A percentile compares a stretch with the other conserved stretches of the same genome.
Conservation (phyloP, 2,329 filamentous ascomycete species). For the Xylaria sp. region DNA sequence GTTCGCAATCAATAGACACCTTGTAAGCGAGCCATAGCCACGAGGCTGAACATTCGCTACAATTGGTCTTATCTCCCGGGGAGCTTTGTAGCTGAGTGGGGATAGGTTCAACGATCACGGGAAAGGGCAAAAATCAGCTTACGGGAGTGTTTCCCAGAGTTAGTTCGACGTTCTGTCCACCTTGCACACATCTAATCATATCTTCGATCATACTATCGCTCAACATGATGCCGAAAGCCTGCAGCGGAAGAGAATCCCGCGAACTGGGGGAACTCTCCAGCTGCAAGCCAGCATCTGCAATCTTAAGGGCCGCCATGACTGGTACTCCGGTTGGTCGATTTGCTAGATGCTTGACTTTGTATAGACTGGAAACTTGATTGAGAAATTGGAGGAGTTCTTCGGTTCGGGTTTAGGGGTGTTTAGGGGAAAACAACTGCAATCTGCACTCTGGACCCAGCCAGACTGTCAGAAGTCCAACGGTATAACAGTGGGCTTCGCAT, state of each 20-base stretch:
- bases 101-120: conserved; percentile 27
- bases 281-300: conserved; percentile 67
- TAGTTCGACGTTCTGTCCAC: conserved; percentile 66
- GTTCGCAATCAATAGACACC: neutral
- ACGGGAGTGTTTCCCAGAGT: conserved; percentile 68
- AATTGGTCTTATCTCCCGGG: neutral
- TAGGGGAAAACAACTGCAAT: conserved; percentile 43
- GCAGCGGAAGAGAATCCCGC: conserved; percentile 58
- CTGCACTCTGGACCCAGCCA: conserved; percentile 47
- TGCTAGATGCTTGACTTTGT: conserved; percentile 18
- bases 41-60: neutral
- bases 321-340: conserved; percentile 30
- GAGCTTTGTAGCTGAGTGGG: conserved; percentile 28
- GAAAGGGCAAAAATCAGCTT: conserved; percentile 52
- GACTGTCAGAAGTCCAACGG: conserved; percentile 49
- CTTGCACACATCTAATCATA: conserved; percentile 69
- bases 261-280: conserved; percentile 63
- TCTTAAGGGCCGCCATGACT: conserved; percentile 63
- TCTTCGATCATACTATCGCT: conserved; percentile 67
- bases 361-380: conserved; percentile 10
- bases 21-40: neutral
- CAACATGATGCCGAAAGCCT: conserved; percentile 68
- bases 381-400: conserved; percentile 13
- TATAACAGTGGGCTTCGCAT: conserved; percentile 48
- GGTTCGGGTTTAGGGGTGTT: conserved; percentile 28